Percentiles rank a stretch among this genome's conserved stretches.
These are phyloP conservation scores for Barnettozyma salicaria DNA, from an alignment of 805 yeast species.

Conservation along the genomic window DNA sequence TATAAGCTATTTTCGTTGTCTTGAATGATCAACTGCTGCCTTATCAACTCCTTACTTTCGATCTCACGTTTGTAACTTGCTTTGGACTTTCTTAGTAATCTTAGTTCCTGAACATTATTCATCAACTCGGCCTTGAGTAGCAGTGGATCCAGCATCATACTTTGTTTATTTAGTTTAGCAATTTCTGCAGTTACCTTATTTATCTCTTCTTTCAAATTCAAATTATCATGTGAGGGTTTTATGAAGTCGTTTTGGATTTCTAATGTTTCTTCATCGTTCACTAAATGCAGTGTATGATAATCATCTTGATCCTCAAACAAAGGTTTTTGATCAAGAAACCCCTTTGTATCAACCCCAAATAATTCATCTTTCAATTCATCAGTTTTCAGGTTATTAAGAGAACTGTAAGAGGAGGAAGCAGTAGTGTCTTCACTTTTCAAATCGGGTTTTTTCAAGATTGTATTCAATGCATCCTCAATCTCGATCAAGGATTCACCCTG, in stretches of 20 bases:
- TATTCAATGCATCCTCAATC: slow-evolving; percentile 29
- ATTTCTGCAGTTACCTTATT: slow-evolving; percentile 51
- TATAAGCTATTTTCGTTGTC: slow-evolving; percentile 74
- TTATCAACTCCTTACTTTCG: slow-evolving; percentile 63
- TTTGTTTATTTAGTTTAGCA: slow-evolving; percentile 53
- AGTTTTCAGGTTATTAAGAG: slow-evolving; percentile 8
- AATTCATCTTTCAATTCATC: slow-evolving; percentile 18
- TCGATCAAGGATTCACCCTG: slow-evolving; percentile 20
- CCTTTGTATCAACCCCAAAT: slow-evolving; percentile 21
- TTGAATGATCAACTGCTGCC: slow-evolving; percentile 77
- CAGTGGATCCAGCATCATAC: slow-evolving; percentile 58
- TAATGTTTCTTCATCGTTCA: slow-evolving; percentile 22
- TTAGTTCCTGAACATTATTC: slow-evolving; percentile 62
- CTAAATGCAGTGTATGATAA: too few relatives aligned
- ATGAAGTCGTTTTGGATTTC: slow-evolving; percentile 33
- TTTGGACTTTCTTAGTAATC: slow-evolving; percentile 62
- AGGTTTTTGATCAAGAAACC: slow-evolving; percentile 22
- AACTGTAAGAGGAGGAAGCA: too few relatives aligned
- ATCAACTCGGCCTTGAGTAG: slow-evolving; percentile 80
- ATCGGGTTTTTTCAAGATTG: slow-evolving; percentile 24
- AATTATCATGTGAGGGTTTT: slow-evolving; percentile 63
- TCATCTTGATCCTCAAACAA: slow-evolving; percentile 22
- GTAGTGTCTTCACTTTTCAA: neutral
- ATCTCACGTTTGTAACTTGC: slow-evolving; percentile 64
- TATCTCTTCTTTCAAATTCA: slow-evolving; percentile 63